Conservation (phyloP, 1,284 basidiomycete genomes). For the Marasmius fiardii region DNA sequence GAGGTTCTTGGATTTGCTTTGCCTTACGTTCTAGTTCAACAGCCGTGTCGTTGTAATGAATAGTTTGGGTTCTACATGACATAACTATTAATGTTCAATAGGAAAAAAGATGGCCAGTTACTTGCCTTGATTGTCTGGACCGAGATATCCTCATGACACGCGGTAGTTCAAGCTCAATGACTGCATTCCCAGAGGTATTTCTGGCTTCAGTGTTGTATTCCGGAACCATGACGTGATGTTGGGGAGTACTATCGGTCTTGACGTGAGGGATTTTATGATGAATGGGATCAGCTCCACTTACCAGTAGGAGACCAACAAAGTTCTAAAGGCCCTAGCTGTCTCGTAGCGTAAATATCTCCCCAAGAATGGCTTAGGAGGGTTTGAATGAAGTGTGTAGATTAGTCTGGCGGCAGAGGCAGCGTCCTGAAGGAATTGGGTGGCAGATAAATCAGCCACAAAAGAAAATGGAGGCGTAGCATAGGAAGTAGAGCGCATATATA, state of each 20-base stretch:
- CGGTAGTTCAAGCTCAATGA: conserved; percentile 43
- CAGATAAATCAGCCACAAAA: conserved; percentile 15
- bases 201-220: conserved; percentile 16
- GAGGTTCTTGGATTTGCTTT: conserved; percentile 18
- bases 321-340: conserved; percentile 70
- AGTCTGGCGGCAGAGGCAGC: conserved; percentile 53
- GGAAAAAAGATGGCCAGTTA: background rate
- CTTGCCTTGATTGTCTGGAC: conserved; percentile 24
- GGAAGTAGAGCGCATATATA: conserved; percentile 6
- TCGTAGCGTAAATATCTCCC: conserved; percentile 73
- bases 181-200: conserved; percentile 19
- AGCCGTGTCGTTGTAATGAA: conserved; percentile 59
- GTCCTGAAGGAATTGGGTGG: too few species aligned
- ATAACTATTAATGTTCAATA: background rate
- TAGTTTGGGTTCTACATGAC: conserved; percentile 42
- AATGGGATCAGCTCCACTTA: conserved; percentile 24
- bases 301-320: conserved; percentile 73
- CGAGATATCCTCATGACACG: conserved; percentile 47
- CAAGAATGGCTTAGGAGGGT: conserved; percentile 55
- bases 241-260: conserved; percentile 34
- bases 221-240: conserved; percentile 31
- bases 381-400: conserved; percentile 55
- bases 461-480: conserved; percentile 12
- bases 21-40: conserved; percentile 29
- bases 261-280: conserved; percentile 11